Evolutionary conservation across 2,329 filamentous ascomycete species (phyloP).

Genomic region (Trichoderma breve): DNA sequence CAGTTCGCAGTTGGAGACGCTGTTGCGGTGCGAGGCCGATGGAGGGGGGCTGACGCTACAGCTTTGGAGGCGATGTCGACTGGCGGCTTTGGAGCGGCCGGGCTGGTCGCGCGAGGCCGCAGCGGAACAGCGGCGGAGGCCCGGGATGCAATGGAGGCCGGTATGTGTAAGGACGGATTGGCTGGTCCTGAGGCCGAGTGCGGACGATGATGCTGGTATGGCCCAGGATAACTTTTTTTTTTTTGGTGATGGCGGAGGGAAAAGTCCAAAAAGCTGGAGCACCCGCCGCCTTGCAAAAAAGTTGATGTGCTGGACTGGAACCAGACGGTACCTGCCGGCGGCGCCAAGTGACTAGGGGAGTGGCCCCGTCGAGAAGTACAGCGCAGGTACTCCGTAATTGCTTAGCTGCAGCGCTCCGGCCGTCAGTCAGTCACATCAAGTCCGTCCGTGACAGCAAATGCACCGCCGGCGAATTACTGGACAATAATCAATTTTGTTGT

Average conservation of each 20-base stretch:
- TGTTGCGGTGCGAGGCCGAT: neutral
- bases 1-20: neutral
- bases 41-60: conserved; percentile 1
- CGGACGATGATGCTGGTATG: conserved; percentile 6
- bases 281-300: conserved; percentile 4
- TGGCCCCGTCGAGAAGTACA: neutral
- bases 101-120: conserved; percentile 18
- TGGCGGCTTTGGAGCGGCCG: conserved; percentile 9
- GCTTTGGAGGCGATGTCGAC: neutral
- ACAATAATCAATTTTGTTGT: neutral
- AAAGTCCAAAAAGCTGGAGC: conserved; percentile 9
- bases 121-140: conserved; percentile 16
- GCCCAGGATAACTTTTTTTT: neutral
- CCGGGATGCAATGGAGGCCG: neutral
- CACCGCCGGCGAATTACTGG: neutral
- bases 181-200: conserved; percentile 27
- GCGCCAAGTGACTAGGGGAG: neutral
- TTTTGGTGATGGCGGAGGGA: conserved; percentile 19
- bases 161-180: neutral
- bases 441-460: neutral
- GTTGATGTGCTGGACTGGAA: neutral
- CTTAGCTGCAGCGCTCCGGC: neutral
- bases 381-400: neutral
- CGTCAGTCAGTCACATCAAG: neutral
- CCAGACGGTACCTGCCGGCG: conserved; percentile 10